Evolutionary conservation across 2,329 filamentous ascomycete genomes (phyloP), one percentile per base, ranked within the genome.

Genomic region (Ophiocordyceps sinensis): DNA sequence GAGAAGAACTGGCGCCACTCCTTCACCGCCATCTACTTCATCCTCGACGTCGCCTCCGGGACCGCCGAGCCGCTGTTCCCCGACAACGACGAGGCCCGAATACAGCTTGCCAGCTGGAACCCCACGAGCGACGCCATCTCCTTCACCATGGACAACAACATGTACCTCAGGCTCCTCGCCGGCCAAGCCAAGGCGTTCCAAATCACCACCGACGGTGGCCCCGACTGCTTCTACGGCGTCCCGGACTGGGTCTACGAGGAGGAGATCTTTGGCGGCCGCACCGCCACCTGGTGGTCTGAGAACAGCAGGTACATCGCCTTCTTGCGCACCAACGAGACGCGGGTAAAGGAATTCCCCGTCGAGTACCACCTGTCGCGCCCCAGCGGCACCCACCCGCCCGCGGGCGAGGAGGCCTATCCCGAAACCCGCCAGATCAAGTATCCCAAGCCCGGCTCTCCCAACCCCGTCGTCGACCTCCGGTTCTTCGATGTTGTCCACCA

Each of bases 241-340:
- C 91, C 91, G 0, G 93, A 98, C 59, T 98, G 91, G 91, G 91
- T 96, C 0, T 94, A 94, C 53, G 85, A 93, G 55, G 70, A 73
- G 50, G 65, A 67, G 42, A 64, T 67, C 3, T 85, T 96, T 46
- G 61, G 67, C 13, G 81, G 75, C 2, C 83, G 85, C 50, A 85
- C 76, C 45, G 89, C 85, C 5, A 93, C 88, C 1, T 98, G 93
- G 91, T 98, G 88, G 88, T 89, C 86, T 29, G 73, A 80, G 30
- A 85, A 93, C 57, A 91, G 88, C 40, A 82, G 86, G 52, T 94
- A 84, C 56, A 64, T 98, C 44, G 86, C 91, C 19, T 98, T 94
- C 59, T 66, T 98, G 45, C 80, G 87, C 28, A 98, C 91, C 6
- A 91, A 98, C 57, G 93, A 98, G 63, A 87, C 87, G 0, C 73